Evolutionary conservation across 1,284 basidiomycete genomes (phyloP).

Genomic region (Volvariella volvacea): DNA sequence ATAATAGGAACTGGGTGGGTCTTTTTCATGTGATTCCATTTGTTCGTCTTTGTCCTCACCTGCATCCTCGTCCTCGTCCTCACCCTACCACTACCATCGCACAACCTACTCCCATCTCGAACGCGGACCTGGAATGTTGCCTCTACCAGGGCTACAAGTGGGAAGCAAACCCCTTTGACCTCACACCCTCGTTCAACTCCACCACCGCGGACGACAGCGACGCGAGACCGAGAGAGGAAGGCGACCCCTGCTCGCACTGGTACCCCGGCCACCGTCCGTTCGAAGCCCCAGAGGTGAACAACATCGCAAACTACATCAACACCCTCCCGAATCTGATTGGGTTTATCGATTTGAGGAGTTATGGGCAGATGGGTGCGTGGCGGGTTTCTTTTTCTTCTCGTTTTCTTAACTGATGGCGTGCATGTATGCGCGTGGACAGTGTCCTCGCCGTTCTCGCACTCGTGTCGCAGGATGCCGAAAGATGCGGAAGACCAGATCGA

Average conservation of each 20-base stretch:
- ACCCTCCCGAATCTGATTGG: conserved; percentile 45
- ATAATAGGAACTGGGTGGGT: conserved; percentile 55
- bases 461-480: conserved; percentile 59
- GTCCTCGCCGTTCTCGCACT: conserved; percentile 70
- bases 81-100: neutral
- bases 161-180: conserved; percentile 34
- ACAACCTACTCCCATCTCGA: too few species aligned
- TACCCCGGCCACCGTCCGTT: conserved; percentile 71
- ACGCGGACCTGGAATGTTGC: neutral
- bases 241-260: conserved; percentile 64
- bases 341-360: conserved; percentile 76
- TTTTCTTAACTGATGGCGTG: neutral
- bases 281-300: conserved; percentile 70
- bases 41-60: conserved; percentile 3
- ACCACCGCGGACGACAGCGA: conserved; percentile 7
- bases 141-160: conserved; percentile 53
- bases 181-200: conserved; percentile 7
- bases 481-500: conserved; percentile 83
- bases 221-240: conserved; percentile 22
- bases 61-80: too few species aligned
- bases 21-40: neutral
- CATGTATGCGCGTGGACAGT: conserved; percentile 27
- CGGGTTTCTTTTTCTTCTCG: neutral
- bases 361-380: conserved; percentile 75
- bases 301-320: conserved; percentile 64